Evolutionary conservation across 2,329 filamentous ascomycete species (phyloP).

Genomic region (Pseudonectria buxi): DNA sequence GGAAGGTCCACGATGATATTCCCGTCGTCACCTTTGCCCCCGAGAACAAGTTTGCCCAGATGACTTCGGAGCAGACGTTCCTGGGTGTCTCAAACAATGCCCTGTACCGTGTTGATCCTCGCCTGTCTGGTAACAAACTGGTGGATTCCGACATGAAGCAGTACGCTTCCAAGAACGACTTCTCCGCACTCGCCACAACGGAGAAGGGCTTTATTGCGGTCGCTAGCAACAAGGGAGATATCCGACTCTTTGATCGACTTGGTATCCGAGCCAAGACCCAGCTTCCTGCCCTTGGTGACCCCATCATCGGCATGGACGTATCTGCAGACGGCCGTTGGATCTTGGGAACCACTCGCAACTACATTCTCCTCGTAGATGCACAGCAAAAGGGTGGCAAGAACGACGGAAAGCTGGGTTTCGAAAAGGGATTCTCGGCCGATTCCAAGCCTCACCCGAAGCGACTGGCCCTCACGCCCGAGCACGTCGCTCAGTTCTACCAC

Average conservation of each 20-base stretch:
- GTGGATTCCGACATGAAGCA: slow-evolving; percentile 92
- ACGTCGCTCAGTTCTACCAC: slow-evolving; percentile 95
- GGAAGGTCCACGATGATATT: slow-evolving; percentile 97
- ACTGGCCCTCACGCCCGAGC: slow-evolving; percentile 78
- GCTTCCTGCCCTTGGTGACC: slow-evolving; percentile 88
- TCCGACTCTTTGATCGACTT: slow-evolving; percentile 90
- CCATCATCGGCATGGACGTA: slow-evolving; percentile 90
- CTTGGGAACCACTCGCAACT: slow-evolving; percentile 87
- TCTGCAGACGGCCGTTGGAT: slow-evolving; percentile 96
- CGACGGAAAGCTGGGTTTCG: slow-evolving; percentile 95
- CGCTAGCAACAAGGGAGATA: slow-evolving; percentile 95
- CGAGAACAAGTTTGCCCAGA: slow-evolving; percentile 96
- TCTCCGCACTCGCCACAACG: slow-evolving; percentile 88
- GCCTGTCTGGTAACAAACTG: slow-evolving; percentile 82
- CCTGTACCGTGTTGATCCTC: slow-evolving; percentile 88
- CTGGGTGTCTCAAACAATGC: slow-evolving; percentile 89
- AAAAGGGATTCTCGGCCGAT: slow-evolving; percentile 86
- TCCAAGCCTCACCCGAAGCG: slow-evolving; percentile 89
- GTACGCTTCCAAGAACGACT: slow-evolving; percentile 94
- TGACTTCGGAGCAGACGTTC: slow-evolving; percentile 93
- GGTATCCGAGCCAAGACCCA: slow-evolving; percentile 97
- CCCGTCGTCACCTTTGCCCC: slow-evolving; percentile 86
- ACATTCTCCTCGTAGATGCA: slow-evolving; percentile 87
- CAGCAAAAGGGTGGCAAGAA: slow-evolving; percentile 92
- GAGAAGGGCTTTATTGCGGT: slow-evolving; percentile 96